Evolutionary conservation across 2,329 filamentous ascomycete species (phyloP).

Genomic region (Clathrospora elynae): DNA sequence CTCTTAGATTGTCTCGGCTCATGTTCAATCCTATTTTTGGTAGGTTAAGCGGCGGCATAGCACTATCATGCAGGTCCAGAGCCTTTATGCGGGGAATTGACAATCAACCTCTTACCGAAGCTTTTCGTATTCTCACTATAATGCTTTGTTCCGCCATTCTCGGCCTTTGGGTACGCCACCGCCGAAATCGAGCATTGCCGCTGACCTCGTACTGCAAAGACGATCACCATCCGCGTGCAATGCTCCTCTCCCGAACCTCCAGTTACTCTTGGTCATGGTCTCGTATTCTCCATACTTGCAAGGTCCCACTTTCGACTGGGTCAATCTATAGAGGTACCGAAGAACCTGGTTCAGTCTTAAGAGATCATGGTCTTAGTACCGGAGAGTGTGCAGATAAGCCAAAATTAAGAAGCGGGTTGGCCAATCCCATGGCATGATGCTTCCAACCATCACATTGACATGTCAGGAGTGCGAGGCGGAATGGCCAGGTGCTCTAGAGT

Average conservation of each 20-base stretch:
- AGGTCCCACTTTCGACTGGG: constrained; percentile 15
- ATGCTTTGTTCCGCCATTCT: constrained; percentile 20
- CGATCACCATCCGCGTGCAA: constrained; percentile 12
- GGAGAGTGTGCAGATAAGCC: constrained; percentile 23
- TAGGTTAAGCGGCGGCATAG: constrained; percentile 9
- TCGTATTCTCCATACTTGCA: constrained; percentile 24
- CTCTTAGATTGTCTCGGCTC: constrained; percentile 28
- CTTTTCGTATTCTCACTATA: constrained; percentile 44
- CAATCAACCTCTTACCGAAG: constrained; percentile 38
- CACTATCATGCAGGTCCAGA: constrained; percentile 25
- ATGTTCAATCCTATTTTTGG: constrained; percentile 37
- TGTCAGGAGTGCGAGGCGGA: constrained; percentile 7
- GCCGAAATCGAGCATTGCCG: constrained; percentile 2
- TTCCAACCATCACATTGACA: constrained; percentile 4
- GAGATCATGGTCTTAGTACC: constrained; percentile 29
- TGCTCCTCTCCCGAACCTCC: not conserved
- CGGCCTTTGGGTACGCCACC: constrained; percentile 14
- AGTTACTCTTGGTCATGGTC: constrained; percentile 16
- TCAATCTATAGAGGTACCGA: constrained; percentile 30
- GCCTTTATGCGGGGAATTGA: constrained; percentile 19
- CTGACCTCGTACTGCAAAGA: constrained; percentile 9
- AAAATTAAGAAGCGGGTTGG: constrained; percentile 31
- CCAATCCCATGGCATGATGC: constrained; percentile 22
- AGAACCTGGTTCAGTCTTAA: constrained; percentile 21
- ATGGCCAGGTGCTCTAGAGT: constrained; percentile 21